Base-by-base conservation (phyloP, 2,329 filamentous ascomycete genomes). In the Xylariaceae sp. region DNA sequence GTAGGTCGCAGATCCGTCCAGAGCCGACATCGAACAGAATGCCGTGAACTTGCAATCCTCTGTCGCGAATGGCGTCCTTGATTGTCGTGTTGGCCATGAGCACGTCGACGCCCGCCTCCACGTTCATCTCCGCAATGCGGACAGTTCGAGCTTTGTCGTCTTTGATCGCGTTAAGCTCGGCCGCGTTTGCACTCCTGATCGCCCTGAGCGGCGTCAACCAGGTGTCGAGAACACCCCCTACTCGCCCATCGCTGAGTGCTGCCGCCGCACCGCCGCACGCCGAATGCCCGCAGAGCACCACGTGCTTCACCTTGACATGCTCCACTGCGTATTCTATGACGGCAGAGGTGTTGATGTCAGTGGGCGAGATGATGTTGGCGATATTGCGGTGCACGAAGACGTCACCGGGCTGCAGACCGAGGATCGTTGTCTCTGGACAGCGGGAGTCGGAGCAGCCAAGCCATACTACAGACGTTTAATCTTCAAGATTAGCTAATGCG, bases 371-470 rank as follows among this genome's bases (percentile, higher is more conserved):
- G 66, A 92, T 83, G 75, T 95, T 95, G 72, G 88, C 89, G 70
- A 95, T 91, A 76, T 95, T 95, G 69, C 90, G 87, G 76, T 95
- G 89, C 50, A 90, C 87, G 70, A 95, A 95, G 62, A 95, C 85
- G 65, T 95, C 89, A 56, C 90, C 89, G 2, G 89, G 88, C 66
- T 89, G 80, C 55, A 90, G 79, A 65, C 87, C 85, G 31, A 91
- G 80, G 66, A 95, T 80, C 47, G 85, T 90, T 4, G 88, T 92
- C 72, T 94, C 90, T 1, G 90, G 89, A 62, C 89, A 86, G 60
- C 90, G 87, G 40, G 86, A 89, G 75, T 95, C 90, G 65, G 88
- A 88, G 74, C 90, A 95, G 56, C 90, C 90, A 62, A 95, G 81
- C 89, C 89, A 95, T 55, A 95, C 79, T 81, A 54, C 45, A 34